Percentiles rank a stretch among this genome's conserved stretches.
Evolutionary conservation across 2,329 filamentous ascomycete species (phyloP).

Genomic region (Lizonia empirigonia): DNA sequence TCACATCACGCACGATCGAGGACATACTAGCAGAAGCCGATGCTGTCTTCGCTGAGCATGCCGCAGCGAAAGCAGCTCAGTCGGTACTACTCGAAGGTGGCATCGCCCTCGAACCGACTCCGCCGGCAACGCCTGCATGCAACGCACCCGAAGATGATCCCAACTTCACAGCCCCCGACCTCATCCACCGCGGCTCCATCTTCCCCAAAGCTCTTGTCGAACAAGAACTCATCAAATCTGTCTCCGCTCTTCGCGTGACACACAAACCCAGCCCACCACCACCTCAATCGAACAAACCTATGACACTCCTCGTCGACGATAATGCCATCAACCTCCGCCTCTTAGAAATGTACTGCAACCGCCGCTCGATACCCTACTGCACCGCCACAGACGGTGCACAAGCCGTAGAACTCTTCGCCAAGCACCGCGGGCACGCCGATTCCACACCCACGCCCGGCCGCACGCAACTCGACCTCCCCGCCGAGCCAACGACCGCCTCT

Average conservation of each 20-base stretch:
- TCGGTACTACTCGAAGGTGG: not conserved
- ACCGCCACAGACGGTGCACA: constrained; percentile 50
- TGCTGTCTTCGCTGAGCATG: constrained; percentile 17
- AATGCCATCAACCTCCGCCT: constrained; percentile 55
- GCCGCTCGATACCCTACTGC: constrained; percentile 45
- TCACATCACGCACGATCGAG: constrained; percentile 26
- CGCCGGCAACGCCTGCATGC: not conserved
- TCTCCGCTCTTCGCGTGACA: constrained; percentile 15
- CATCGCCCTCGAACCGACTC: constrained; percentile 2
- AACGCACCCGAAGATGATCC: not conserved
- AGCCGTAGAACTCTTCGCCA: constrained; percentile 46
- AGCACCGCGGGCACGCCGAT: constrained; percentile 7
- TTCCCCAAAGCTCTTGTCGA: constrained; percentile 14
- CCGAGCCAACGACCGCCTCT: not conserved
- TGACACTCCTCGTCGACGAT: constrained; percentile 53
- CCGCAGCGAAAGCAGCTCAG: not conserved
- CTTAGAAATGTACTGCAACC: constrained; percentile 55
- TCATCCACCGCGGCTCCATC: constrained; percentile 9
- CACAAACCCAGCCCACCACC: not conserved
- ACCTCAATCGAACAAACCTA: constrained; percentile 18
- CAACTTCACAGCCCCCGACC: not conserved
- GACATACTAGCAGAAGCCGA: constrained; percentile 24
- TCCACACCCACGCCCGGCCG: not conserved
- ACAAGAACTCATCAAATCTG: constrained; percentile 17
- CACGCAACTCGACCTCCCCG: not conserved